Conservation (phyloP, 2,329 filamentous ascomycete species). For the Cryphonectria naterciae region DNA sequence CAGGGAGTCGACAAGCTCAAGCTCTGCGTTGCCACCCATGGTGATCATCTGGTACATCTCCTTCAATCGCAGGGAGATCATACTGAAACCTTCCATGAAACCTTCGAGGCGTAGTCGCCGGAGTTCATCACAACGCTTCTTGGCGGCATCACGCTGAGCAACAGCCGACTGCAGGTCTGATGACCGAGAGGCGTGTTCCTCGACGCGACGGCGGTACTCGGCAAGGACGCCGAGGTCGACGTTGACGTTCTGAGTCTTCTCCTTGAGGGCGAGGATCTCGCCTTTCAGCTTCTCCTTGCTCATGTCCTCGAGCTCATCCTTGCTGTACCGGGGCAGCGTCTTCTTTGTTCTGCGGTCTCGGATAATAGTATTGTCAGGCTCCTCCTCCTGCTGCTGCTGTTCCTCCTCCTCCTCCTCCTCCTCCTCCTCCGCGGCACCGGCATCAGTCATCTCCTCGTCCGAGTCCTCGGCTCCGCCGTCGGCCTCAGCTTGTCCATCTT, state of each 20-base stretch:
- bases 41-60: conserved; percentile 99
- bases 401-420: too few relatives aligned
- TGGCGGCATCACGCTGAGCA: conserved; percentile 78
- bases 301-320: conserved; percentile 70
- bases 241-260: conserved; percentile 79
- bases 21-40: conserved; percentile 97
- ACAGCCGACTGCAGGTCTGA: conserved; percentile 82
- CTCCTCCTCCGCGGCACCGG: conserved; percentile 30
- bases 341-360: conserved; percentile 45
- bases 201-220: conserved; percentile 46
- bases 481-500: conserved; percentile 31
- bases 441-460: conserved; percentile 38
- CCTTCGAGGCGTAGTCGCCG: conserved; percentile 88
- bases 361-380: conserved; percentile 33
- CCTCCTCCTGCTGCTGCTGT: conserved; percentile 19
- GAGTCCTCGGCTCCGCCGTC: conserved; percentile 34
- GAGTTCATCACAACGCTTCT: conserved; percentile 90
- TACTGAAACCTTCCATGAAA: conserved; percentile 97
- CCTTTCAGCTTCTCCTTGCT: conserved; percentile 63
- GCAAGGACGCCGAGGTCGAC: conserved; percentile 80
- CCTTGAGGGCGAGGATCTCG: conserved; percentile 65
- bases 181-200: conserved; percentile 54
- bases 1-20: conserved; percentile 93
- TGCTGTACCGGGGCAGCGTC: conserved; percentile 77
- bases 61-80: conserved; percentile 91